These are phyloP conservation scores for Endothia cerciana DNA, from an alignment of 2,329 filamentous ascomycete genomes.

Conservation along the genomic window DNA sequence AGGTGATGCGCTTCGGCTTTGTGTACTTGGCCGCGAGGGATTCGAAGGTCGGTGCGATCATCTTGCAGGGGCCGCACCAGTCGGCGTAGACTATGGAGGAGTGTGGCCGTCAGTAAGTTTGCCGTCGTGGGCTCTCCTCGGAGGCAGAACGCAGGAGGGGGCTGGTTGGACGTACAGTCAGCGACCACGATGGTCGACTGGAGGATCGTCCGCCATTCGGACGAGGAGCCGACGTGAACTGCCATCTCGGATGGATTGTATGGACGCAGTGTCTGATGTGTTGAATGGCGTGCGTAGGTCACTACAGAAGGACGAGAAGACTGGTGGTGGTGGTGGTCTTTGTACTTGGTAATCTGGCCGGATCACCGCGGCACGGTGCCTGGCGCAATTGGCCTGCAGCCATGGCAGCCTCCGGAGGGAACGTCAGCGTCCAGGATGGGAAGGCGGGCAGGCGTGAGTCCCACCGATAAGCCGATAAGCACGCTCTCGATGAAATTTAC, in stretches of 20 bases:
- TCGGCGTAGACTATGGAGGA: conserved; percentile 78
- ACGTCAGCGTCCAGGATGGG: not conserved
- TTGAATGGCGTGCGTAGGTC: conserved; percentile 3
- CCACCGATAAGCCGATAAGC: conserved; percentile 12
- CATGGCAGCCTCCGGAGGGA: not conserved
- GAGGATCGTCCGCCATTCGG: conserved; percentile 74
- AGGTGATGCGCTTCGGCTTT: conserved; percentile 80
- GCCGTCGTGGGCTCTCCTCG: conserved; percentile 31
- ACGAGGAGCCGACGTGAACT: conserved; percentile 64
- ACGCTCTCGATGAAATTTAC: conserved; percentile 11
- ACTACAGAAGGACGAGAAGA: not conserved
- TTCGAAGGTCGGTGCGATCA: conserved; percentile 88
- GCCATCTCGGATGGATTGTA: conserved; percentile 43
- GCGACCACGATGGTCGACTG: conserved; percentile 76
- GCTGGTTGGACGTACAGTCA: conserved; percentile 74
- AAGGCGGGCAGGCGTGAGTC: conserved; percentile 9
- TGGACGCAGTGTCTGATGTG: not conserved
- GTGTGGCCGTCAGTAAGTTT: conserved; percentile 32
- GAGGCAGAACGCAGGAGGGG: conserved; percentile 14
- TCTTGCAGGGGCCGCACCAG: conserved; percentile 93
- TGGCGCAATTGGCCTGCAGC: not conserved
- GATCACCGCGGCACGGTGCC: conserved; percentile 16
- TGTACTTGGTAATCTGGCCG: conserved; percentile 25
- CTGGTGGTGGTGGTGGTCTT: not conserved
- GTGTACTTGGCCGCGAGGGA: conserved; percentile 79